A percentile compares a stretch with the other conserved stretches of the same genome.
Evolutionary conservation across 306 rosid genomes (phyloP).

Genomic region (Corylus avellana): DNA sequence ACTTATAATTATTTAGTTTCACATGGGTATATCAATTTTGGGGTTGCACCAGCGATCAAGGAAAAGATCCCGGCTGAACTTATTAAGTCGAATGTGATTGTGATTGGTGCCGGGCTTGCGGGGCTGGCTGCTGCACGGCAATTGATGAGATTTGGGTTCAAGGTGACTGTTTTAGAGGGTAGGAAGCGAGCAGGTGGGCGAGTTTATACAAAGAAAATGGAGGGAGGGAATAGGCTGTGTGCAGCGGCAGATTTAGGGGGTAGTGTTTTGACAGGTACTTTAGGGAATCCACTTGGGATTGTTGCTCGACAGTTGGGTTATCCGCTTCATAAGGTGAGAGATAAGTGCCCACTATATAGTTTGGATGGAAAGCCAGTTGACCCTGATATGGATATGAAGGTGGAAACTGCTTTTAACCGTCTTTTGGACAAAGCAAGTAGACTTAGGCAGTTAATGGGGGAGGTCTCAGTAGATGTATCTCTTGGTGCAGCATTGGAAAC

Average conservation of each 20-base stretch:
- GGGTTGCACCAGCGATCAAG: conserved; percentile 64
- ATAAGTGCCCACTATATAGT: conserved; percentile 80
- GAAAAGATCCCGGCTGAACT: conserved; percentile 63
- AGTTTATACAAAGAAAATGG: conserved; percentile 93
- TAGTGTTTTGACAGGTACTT: conserved; percentile 92
- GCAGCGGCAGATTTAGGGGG: conserved; percentile 99
- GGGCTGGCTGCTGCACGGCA: conserved; percentile 95
- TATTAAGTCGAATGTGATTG: conserved; percentile 55
- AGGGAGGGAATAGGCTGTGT: conserved; percentile 74
- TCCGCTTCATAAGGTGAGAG: conserved; percentile 84
- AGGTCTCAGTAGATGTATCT: conserved; percentile 89
- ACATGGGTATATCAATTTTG: conserved; percentile 79
- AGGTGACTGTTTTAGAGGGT: conserved; percentile 83
- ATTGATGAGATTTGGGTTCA: conserved; percentile 82
- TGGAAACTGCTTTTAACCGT: conserved; percentile 78
- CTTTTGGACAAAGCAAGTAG: conserved; percentile 85
- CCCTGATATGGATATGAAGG: conserved; percentile 78
- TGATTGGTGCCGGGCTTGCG: conserved; percentile 84
- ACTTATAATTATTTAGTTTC: conserved; percentile 76
- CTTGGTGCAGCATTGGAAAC: conserved; percentile 96
- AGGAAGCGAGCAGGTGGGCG: conserved; percentile 89
- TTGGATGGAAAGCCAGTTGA: conserved; percentile 82
- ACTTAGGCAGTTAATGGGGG: conserved; percentile 90
- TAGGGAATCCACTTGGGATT: conserved; percentile 92
- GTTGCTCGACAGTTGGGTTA: conserved; percentile 80